Evolutionary conservation across 1,284 basidiomycete genomes (phyloP).

Genomic region (Leccinum pachyderme): DNA sequence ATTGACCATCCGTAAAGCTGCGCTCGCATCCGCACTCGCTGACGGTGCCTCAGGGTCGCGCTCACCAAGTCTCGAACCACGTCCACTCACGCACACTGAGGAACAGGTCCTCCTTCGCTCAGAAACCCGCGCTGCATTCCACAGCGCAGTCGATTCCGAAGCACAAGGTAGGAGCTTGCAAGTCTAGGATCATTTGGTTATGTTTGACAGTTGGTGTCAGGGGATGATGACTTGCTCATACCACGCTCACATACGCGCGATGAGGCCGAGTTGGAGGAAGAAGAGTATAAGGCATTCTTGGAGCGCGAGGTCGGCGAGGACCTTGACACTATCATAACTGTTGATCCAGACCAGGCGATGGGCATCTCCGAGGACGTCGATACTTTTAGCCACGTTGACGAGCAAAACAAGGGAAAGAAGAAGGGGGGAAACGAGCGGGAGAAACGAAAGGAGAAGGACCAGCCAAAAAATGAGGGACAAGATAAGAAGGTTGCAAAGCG

Average conservation of each 20-base stretch:
- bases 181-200: neutral
- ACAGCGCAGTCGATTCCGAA: conserved; percentile 41
- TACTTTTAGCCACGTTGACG: conserved; percentile 23
- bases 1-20: conserved; percentile 59
- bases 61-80: conserved; percentile 42
- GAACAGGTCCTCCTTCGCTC: conserved; percentile 76
- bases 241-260: conserved; percentile 76
- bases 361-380: conserved; percentile 31
- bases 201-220: conserved; percentile 20
- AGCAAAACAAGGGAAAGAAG: conserved; percentile 35
- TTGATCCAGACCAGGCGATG: conserved; percentile 33
- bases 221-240: conserved; percentile 65
- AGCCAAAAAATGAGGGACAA: conserved; percentile 29
- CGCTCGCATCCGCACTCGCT: conserved; percentile 54
- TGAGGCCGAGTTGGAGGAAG: conserved; percentile 71
- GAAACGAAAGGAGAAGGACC: conserved; percentile 34
- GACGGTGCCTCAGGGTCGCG: conserved; percentile 53
- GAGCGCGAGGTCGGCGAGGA: conserved; percentile 82
- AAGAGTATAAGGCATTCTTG: conserved; percentile 80
- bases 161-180: conserved; percentile 12
- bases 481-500: conserved; percentile 31
- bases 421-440: conserved; percentile 31
- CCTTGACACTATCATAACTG: conserved; percentile 54
- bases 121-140: conserved; percentile 86
- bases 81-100: conserved; percentile 67